phyloP scores from a whole-genome alignment of 345 rosid genomes.

The Kandelia obovata region DNA sequence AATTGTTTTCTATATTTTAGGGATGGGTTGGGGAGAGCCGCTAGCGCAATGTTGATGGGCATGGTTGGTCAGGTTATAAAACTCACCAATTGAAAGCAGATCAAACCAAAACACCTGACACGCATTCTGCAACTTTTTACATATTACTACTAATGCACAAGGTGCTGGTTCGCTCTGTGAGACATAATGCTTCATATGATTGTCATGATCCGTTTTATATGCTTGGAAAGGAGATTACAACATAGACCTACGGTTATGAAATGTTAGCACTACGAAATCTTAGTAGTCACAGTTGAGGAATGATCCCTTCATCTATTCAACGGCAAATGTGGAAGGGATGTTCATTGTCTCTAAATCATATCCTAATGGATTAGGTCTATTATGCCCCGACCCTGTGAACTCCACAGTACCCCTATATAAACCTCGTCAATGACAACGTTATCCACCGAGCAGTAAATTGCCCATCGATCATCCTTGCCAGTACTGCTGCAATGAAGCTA shows the following conservation, averaged over 20 bases:
- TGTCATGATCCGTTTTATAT: slow-evolving; percentile 21
- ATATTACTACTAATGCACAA: no score
- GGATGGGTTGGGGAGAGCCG: no score
- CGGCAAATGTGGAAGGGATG: neutral
- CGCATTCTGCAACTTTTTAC: no score
- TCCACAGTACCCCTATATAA: slow-evolving; percentile 12
- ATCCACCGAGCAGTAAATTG: slow-evolving; percentile 22
- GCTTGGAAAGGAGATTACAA: neutral
- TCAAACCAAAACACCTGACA: no score
- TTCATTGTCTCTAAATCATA: slow-evolving; percentile 4
- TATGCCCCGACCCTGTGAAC: slow-evolving; percentile 15
- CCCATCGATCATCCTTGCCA: neutral
- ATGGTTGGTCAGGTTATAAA: no score
- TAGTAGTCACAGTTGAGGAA: slow-evolving; percentile 16
- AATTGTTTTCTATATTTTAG: no score
- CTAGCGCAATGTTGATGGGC: no score
- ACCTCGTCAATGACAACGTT: neutral
- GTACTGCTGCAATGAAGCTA: slow-evolving; percentile 15
- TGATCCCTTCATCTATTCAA: slow-evolving; percentile 19
- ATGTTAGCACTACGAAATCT: neutral
- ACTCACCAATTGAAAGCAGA: no score
- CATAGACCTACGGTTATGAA: neutral
- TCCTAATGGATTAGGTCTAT: slow-evolving; percentile 27
- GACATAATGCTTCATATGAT: slow-evolving; percentile 2
- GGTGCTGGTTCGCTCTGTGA: no score